Evolutionary conservation across 768 basidiomycete species (phyloP), one percentile per base, ranked within the genome.

Genomic region (Mycena maculata): DNA sequence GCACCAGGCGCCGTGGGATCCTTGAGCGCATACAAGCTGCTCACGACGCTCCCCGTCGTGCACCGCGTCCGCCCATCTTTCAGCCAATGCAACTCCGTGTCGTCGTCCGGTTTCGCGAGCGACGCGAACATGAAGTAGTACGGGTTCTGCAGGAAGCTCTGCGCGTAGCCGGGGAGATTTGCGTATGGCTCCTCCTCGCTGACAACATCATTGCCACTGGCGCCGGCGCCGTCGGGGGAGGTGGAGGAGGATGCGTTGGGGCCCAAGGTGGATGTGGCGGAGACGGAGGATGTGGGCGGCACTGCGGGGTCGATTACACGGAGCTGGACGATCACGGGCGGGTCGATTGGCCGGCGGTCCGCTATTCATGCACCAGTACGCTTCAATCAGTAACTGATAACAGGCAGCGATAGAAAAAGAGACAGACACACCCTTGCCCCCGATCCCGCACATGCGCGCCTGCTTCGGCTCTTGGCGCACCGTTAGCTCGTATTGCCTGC

Each of bases 81-180:
- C 16, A 86, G 74, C 88, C 94, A 92, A 73, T 98, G 96, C 47
- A 97, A 77, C 77, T 97, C 95, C 15, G 91, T 86, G 71, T 96
- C 94, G 67, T 93, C 91, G 72, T 96, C 94, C 0, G 93, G 93
- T 72, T 95, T 90, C 1, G 95, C 94, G 42, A 96, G 86, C 74
- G 90, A 90, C 27, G 95, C 95, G 73, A 95, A 96, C 93, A 96
- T 96, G 78, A 97, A 96, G 76, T 95, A 97, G 76, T 96, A 96
- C 0, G 95, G 95, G 72, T 96, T 94, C 76, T 95, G 94, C 20
- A 95, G 85, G 76, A 89, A 94, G 23, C 83, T 86, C 60, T 88
- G 84, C 1, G 85, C 81, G 74, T 90, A 85, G 63, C 81, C 80
- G 4, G 76, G 74, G 30, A 76, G 70, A 27, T 79, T 78, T 8